A percentile compares a stretch with the other conserved stretches of the same genome.
Conservation (phyloP, 106 monocot genomes). For the Alisma plantagoaquatica region DNA sequence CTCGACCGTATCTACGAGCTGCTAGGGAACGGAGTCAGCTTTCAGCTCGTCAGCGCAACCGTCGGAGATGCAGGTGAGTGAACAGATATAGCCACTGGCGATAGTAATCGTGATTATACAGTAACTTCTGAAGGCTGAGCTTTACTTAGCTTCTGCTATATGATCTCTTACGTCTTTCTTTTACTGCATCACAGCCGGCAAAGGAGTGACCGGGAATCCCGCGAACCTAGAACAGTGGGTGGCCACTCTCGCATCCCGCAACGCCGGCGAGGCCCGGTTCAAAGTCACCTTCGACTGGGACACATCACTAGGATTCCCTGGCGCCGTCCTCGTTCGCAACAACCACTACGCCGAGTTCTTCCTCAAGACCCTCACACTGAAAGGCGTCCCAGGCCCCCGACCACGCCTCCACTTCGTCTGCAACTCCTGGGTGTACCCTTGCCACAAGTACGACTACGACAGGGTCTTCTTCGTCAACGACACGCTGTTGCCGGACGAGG, state of each 20-base stretch:
- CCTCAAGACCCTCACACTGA: conserved; percentile 52
- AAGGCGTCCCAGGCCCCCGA: conserved; percentile 22
- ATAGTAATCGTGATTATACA: no score
- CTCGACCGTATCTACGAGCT: conserved; percentile 46
- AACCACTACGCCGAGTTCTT: conserved; percentile 41
- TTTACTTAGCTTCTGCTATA: no score
- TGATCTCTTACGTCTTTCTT: no score
- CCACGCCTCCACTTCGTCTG: conserved; percentile 36
- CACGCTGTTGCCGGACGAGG: conserved; percentile 39
- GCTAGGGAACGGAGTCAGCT: conserved; percentile 36
- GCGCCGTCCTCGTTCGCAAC: conserved; percentile 61
- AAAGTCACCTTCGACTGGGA: conserved; percentile 30
- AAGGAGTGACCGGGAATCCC: conserved; percentile 15
- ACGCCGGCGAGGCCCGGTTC: conserved; percentile 22
- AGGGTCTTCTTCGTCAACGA: conserved; percentile 65
- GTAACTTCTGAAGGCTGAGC: no score
- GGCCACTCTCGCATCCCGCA: not conserved
- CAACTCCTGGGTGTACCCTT: conserved; percentile 77
- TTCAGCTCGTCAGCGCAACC: conserved; percentile 63
- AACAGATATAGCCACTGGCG: no score
- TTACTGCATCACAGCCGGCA: no score
- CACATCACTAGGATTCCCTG: conserved; percentile 28
- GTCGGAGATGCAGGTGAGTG: conserved; percentile 37
- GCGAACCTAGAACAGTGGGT: conserved; percentile 16
- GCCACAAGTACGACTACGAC: conserved; percentile 34